Percentiles rank a stretch among this genome's conserved stretches.
These are phyloP conservation scores for Anethum foeniculum DNA, from an alignment of 140 eudicot genomes.

Conservation along the genomic window DNA sequence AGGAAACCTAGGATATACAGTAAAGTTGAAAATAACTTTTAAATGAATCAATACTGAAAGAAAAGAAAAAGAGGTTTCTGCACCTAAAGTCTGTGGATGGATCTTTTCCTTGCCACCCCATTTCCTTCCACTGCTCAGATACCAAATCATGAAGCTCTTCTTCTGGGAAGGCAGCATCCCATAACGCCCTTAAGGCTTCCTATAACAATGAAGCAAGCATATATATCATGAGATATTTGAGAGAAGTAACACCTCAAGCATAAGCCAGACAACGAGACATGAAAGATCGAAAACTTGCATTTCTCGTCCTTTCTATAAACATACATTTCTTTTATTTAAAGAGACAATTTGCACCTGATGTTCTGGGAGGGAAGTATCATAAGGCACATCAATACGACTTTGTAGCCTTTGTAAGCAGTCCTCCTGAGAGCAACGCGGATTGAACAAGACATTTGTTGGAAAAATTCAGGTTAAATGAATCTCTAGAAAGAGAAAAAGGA, in stretches of 20 bases:
- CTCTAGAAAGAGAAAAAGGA: not conserved
- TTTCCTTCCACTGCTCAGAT: constrained; percentile 98
- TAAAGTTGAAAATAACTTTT: not conserved
- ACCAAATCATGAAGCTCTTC: constrained; percentile 66
- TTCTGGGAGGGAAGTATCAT: constrained; percentile 74
- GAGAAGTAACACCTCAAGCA: not conserved
- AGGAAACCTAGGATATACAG: not conserved
- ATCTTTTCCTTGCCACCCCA: constrained; percentile 99
- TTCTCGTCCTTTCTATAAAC: not conserved
- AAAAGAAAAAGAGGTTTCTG: not conserved
- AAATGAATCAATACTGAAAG: constrained; percentile 1
- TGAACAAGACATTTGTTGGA: constrained; percentile 9
- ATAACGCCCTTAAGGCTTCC: constrained; percentile 84
- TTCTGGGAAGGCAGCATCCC: constrained; percentile 89
- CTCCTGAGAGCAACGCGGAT: constrained; percentile 45
- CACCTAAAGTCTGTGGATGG: constrained; percentile 99
- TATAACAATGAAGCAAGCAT: constrained; percentile 18
- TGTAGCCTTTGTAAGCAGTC: constrained; percentile 75
- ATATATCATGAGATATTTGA: not conserved
- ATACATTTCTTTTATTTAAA: not conserved
- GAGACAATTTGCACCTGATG: constrained; percentile 52
- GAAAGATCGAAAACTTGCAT: not conserved
- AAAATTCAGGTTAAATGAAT: not conserved
- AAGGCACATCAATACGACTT: constrained; percentile 68
- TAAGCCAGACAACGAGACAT: not conserved